phyloP scores from a whole-genome alignment of 148 eudicot species.

The Talinum fruticosum region DNA sequence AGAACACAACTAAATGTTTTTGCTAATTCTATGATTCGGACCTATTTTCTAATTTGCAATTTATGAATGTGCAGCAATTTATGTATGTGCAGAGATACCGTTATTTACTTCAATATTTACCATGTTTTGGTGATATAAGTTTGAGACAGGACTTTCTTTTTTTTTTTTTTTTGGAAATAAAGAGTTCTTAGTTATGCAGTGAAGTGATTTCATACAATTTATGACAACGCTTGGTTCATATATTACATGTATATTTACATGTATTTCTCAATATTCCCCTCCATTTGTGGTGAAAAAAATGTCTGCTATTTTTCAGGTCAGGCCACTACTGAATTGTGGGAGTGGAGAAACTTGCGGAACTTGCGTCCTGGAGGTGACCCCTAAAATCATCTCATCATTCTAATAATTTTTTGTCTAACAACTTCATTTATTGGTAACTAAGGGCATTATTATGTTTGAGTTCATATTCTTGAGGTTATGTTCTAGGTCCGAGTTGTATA shows the following conservation, averaged over 20 bases:
- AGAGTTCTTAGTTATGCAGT: too few species aligned
- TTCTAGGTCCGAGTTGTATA: not conserved
- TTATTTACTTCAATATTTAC: too few species aligned
- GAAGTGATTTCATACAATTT: too few species aligned
- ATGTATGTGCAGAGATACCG: too few species aligned
- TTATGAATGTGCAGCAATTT: too few species aligned
- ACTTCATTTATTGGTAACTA: not conserved
- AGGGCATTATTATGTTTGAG: not conserved
- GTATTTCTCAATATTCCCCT: not conserved
- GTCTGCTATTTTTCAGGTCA: slow-evolving; percentile 36
- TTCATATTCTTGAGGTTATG: not conserved
- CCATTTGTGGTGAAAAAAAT: not conserved
- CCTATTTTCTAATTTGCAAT: too few species aligned
- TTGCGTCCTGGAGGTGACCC: slow-evolving; percentile 78
- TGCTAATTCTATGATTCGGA: too few species aligned
- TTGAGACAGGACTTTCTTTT: too few species aligned
- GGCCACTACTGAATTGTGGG: slow-evolving; percentile 65
- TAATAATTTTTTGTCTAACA: not conserved
- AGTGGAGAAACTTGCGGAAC: slow-evolving; percentile 88
- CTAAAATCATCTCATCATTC: not conserved
- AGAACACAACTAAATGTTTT: too few species aligned
- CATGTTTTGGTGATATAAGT: too few species aligned
- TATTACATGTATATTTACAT: too few species aligned
- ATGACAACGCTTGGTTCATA: not conserved
- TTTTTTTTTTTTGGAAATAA: too few species aligned